Evolutionary conservation across 441 rosid species (phyloP).

Genomic region (Theobroma grandiflorum): DNA sequence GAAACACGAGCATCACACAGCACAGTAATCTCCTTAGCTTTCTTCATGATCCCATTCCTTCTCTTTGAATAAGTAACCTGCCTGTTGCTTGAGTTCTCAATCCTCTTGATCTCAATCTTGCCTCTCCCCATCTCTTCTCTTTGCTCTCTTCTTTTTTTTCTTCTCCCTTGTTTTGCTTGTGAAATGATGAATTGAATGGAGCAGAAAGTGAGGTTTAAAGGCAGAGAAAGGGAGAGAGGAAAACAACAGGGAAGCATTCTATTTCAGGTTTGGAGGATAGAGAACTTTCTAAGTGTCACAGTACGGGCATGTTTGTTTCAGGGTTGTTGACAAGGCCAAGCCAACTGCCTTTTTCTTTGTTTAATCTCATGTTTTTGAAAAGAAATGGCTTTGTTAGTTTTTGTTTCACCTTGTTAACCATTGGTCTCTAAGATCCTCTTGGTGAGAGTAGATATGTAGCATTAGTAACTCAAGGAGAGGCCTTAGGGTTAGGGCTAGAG

Average conservation of each 20-base stretch:
- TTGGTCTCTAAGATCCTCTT: constrained; percentile 33
- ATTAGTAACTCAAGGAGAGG: not conserved
- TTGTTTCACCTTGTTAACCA: constrained; percentile 46
- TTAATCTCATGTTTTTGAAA: constrained; percentile 14
- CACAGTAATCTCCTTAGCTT: constrained; percentile 90
- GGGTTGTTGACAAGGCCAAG: constrained; percentile 52
- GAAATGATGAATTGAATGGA: constrained; percentile 17
- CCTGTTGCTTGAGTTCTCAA: constrained; percentile 90
- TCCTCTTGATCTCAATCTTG: constrained; percentile 95
- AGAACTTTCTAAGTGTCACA: constrained; percentile 62
- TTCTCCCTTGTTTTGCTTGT: constrained; percentile 33
- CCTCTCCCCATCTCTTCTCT: constrained; percentile 80
- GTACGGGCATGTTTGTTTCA: constrained; percentile 59
- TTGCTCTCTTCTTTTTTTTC: constrained; percentile 20
- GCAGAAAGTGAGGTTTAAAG: constrained; percentile 33
- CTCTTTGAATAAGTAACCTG: constrained; percentile 92
- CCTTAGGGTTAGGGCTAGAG: constrained; percentile 20
- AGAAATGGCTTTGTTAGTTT: constrained; percentile 35
- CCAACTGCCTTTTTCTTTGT: constrained; percentile 38
- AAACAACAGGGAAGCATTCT: constrained; percentile 43
- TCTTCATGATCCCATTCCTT: constrained; percentile 82
- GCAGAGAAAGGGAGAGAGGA: constrained; percentile 35
- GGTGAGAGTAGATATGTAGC: too few relatives aligned
- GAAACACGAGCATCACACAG: constrained; percentile 95
- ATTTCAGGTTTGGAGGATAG: constrained; percentile 58